A percentile compares a stretch with the other conserved stretches of the same genome.
Evolutionary conservation across 345 rosid species (phyloP).

Genomic region (Camelina neglecta): DNA sequence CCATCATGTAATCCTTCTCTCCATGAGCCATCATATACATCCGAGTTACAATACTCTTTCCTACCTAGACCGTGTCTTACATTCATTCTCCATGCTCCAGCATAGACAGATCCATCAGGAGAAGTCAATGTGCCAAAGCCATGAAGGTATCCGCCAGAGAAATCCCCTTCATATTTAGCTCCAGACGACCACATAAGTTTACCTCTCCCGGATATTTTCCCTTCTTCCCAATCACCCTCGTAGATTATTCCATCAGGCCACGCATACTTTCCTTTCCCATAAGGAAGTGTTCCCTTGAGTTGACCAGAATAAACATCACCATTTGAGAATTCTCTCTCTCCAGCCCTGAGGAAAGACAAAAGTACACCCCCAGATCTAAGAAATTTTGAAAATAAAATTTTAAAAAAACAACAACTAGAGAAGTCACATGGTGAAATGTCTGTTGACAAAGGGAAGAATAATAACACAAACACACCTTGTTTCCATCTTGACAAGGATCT

Average conservation of each 20-base stretch:
- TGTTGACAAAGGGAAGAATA: not conserved
- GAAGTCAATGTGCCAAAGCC: constrained; percentile 69
- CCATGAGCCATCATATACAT: constrained; percentile 87
- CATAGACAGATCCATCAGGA: constrained; percentile 64
- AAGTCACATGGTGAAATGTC: not conserved
- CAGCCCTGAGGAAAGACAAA: constrained; percentile 50
- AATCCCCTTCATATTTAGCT: constrained; percentile 80
- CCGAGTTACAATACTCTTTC: constrained; percentile 75
- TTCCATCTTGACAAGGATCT: constrained; percentile 39
- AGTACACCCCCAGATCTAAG: constrained; percentile 18
- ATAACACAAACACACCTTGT: constrained; percentile 20
- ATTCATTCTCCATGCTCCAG: constrained; percentile 90
- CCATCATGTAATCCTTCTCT: constrained; percentile 90
- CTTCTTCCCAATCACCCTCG: constrained; percentile 92
- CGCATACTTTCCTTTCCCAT: constrained; percentile 74
- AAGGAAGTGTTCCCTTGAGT: constrained; percentile 65
- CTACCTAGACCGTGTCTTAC: constrained; percentile 79
- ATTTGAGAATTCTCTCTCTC: constrained; percentile 55
- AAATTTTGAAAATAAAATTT: not conserved
- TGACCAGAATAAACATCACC: constrained; percentile 76
- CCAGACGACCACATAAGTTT: constrained; percentile 70
- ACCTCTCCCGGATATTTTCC: constrained; percentile 86
- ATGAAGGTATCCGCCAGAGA: constrained; percentile 87
- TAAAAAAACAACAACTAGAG: not conserved
- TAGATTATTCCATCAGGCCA: constrained; percentile 75